Conservation (phyloP, 352 stramenopile species). For the Phytophthora foliorum region DNA sequence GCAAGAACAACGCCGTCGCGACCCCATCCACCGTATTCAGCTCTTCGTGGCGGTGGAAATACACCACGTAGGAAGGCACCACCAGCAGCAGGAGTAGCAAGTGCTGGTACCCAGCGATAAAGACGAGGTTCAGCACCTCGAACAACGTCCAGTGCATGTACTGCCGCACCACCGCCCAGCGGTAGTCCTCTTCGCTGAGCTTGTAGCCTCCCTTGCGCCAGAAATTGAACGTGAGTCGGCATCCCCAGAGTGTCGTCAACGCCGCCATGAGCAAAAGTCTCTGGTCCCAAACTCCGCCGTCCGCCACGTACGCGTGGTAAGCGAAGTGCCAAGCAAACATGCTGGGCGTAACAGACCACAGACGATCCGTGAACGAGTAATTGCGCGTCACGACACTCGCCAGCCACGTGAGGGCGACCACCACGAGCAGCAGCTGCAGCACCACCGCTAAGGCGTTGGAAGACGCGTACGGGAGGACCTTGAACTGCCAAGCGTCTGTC, state of each 20-base stretch:
- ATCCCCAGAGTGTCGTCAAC: conserved; percentile 89
- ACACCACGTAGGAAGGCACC: conserved; percentile 78
- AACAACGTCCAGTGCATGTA: conserved; percentile 86
- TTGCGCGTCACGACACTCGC: conserved; percentile 86
- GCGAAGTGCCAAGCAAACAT: conserved; percentile 90
- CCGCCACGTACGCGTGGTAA: conserved; percentile 60
- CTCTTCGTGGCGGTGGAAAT: conserved; percentile 48
- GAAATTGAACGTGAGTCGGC: conserved; percentile 94
- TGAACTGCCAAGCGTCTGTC: conserved; percentile 40
- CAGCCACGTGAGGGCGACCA: conserved; percentile 64
- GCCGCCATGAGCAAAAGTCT: conserved; percentile 82
- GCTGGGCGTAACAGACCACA: conserved; percentile 92
- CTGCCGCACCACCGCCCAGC: conserved; percentile 89
- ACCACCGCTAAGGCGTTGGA: conserved; percentile 51
- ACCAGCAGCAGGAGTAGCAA: conserved; percentile 85
- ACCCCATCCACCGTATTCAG: conserved; percentile 76
- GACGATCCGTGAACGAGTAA: conserved; percentile 93
- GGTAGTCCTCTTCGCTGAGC: conserved; percentile 93
- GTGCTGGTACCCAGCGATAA: conserved; percentile 93
- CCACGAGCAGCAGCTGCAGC: conserved; percentile 55
- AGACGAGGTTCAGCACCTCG: conserved; percentile 92
- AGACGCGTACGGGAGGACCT: conserved; percentile 50
- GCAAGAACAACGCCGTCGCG: conserved; percentile 72
- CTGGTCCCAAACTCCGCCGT: conserved; percentile 64
- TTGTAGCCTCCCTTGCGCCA: conserved; percentile 91